These are phyloP conservation scores for Ambrosiella xylebori DNA, from an alignment of 2,329 filamentous ascomycete genomes.

Conservation along the genomic window DNA sequence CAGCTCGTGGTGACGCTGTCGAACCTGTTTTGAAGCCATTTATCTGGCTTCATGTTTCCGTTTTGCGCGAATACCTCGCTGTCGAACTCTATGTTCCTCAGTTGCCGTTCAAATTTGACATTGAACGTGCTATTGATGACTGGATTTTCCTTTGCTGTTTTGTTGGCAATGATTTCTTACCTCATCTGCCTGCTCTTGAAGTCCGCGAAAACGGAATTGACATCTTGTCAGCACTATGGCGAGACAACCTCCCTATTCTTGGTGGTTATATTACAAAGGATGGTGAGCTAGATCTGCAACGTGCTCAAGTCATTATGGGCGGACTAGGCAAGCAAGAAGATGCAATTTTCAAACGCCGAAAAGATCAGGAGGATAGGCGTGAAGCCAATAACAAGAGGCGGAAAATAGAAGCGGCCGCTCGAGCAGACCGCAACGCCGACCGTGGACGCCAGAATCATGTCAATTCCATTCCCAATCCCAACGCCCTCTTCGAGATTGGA, in stretches of 20 bases:
- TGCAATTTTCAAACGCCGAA: conserved; percentile 75
- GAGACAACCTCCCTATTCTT: conserved; percentile 78
- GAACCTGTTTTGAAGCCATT: conserved; percentile 56
- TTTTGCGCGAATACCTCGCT: conserved; percentile 82
- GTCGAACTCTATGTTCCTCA: conserved; percentile 72
- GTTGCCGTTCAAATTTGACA: conserved; percentile 74
- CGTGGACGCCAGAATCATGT: conserved; percentile 12
- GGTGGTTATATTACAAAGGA: conserved; percentile 94
- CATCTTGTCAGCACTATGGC: conserved; percentile 91
- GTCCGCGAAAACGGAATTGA: conserved; percentile 97
- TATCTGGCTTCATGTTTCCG: conserved; percentile 90
- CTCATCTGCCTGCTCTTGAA: conserved; percentile 90
- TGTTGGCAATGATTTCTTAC: conserved; percentile 94
- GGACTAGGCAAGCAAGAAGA: conserved; percentile 88
- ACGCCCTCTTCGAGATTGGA: conserved; percentile 10
- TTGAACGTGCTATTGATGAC: conserved; percentile 87
- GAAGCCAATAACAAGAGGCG: conserved; percentile 65
- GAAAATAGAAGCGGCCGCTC: conserved; percentile 47
- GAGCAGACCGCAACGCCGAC: conserved; percentile 15
- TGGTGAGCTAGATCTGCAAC: conserved; percentile 71
- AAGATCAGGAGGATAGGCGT: conserved; percentile 68
- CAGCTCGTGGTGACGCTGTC: conserved; percentile 24
- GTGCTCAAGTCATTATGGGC: conserved; percentile 73
- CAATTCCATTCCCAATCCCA: conserved; percentile 9
- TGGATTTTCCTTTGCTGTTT: conserved; percentile 99